Base-by-base conservation (phyloP, 208 protist genomes). In the Leishmania turanica region DNA sequence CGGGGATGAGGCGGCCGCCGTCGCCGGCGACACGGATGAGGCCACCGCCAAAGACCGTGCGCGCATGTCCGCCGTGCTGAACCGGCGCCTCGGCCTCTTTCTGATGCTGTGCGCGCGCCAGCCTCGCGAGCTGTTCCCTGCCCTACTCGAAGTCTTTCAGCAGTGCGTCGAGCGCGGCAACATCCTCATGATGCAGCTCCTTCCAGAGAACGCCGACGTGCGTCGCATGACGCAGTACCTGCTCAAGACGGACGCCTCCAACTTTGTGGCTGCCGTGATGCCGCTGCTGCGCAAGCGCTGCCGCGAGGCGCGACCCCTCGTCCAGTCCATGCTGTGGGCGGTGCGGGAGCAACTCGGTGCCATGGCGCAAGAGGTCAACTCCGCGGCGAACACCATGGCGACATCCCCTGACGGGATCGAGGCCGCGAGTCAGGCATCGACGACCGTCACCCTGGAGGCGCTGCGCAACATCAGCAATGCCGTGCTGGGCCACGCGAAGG, bases 31-130 rank as follows among this genome's bases (percentile, higher is more conserved):
- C 49, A 62, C 80, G 74, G 83, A 69, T 27, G 77, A 85, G 68
- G 68, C 84, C 40, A 86, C 83, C 8, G 83, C 87, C 27, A 80
- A 82, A 45, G 78, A 80, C n/a, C 81, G 81, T 60, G 54, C n/a
- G 37, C 78, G 83, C 34, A 78, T 87, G 74, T 82, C 88, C 0
- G 78, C 84, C 24, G 72, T 87, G 64, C 78, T 93, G 42, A 84
- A 93, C 75, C 88, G 89, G 5, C 89, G 91, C 60, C 87, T 95
- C 49, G 91, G 88, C 7, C 86, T 93, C 31, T 95, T 95, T 70
- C 81, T 95, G 31, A 93, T 92, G 89, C 87, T 96, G n/a, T 96
- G 93, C 72, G 85, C 84, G 4, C 91, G 90, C 27, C 89, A 94
- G 73, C 91, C 93, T n/a, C 81, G 86, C 15, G 79, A 91, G 77